A percentile compares a stretch with the other conserved stretches of the same genome.
phyloP scores from a whole-genome alignment of 768 basidiomycete species.

The Saitozyma sp. region DNA sequence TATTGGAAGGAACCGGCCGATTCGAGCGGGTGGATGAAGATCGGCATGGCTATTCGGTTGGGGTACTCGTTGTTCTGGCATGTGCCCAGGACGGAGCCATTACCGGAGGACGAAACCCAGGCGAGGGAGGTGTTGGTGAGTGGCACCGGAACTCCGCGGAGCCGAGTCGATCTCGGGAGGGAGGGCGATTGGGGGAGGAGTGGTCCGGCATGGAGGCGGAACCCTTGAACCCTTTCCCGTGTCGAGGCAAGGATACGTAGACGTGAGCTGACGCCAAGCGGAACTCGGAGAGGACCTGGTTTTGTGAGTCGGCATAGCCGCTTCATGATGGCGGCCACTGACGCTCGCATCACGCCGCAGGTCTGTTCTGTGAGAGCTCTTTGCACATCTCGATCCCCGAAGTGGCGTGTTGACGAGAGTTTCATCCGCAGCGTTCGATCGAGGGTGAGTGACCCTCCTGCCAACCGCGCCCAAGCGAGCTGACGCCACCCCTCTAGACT shows the following conservation, averaged over 20 bases:
- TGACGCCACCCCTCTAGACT: not conserved
- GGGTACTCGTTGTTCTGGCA: conserved; percentile 37
- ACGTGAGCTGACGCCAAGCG: not conserved
- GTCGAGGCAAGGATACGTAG: conserved; percentile 1
- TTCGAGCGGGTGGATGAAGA: conserved; percentile 47
- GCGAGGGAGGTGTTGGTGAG: conserved; percentile 33
- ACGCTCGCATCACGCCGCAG: conserved; percentile 7
- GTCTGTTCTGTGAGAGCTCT: conserved; percentile 24
- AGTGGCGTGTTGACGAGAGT: not conserved
- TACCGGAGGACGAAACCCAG: conserved; percentile 26
- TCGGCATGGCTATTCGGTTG: conserved; percentile 29
- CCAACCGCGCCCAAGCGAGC: too few species aligned
- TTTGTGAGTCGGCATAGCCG: conserved; percentile 19
- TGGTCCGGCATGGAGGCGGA: not conserved
- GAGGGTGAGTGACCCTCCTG: conserved; percentile 18
- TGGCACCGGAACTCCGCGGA: not conserved
- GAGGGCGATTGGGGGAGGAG: too few species aligned
- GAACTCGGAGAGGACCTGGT: conserved; percentile 32
- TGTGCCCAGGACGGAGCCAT: conserved; percentile 16
- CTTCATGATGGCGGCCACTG: not conserved
- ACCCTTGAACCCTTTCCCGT: not conserved
- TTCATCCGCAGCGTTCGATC: conserved; percentile 18
- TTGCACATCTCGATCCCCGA: not conserved
- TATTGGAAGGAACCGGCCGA: conserved; percentile 65
- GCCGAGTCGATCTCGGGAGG: too few species aligned